These are phyloP conservation scores for Fusarium staphyleae DNA, from an alignment of 2,329 filamentous ascomycete species.

Conservation along the genomic window DNA sequence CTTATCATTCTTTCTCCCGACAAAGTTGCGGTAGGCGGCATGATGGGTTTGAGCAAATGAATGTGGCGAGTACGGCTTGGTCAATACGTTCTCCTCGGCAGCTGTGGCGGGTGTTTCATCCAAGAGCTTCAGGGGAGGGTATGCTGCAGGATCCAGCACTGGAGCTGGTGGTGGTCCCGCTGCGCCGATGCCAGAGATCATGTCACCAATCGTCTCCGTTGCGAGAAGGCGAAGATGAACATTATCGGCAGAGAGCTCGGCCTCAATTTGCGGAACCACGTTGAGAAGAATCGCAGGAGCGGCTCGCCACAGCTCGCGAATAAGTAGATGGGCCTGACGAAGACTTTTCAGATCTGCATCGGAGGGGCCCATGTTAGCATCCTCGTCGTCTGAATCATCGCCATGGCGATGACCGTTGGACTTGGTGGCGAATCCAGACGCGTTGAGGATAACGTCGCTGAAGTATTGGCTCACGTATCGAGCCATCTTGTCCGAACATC, in stretches of 20 bases:
- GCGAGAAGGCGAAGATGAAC: slow-evolving; percentile 84
- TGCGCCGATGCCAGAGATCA: slow-evolving; percentile 91
- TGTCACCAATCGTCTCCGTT: slow-evolving; percentile 93
- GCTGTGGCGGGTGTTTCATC: slow-evolving; percentile 59
- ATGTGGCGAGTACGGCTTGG: slow-evolving; percentile 84
- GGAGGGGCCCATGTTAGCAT: slow-evolving; percentile 67
- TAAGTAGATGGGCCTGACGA: slow-evolving; percentile 84
- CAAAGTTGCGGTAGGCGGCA: slow-evolving; percentile 80
- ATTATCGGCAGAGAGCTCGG: slow-evolving; percentile 90
- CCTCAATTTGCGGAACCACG: slow-evolving; percentile 91
- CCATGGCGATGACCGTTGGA: slow-evolving; percentile 64
- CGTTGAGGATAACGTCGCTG: slow-evolving; percentile 93
- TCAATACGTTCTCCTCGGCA: slow-evolving; percentile 68
- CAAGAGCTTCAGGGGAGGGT: slow-evolving; percentile 75
- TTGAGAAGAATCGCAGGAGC: slow-evolving; percentile 88
- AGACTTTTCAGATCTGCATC: slow-evolving; percentile 88
- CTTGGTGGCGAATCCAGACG: slow-evolving; percentile 66
- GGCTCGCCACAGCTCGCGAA: slow-evolving; percentile 93
- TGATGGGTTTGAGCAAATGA: slow-evolving; percentile 87
- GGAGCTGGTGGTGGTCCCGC: slow-evolving; percentile 81
- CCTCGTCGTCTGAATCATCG: slow-evolving; percentile 71
- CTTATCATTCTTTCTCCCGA: slow-evolving; percentile 87
- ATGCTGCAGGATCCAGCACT: slow-evolving; percentile 79
- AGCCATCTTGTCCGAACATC: slow-evolving; percentile 91
- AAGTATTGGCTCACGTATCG: slow-evolving; percentile 96